Conservation (phyloP, 2,329 filamentous ascomycete species). For the Ilyonectria sp. region DNA sequence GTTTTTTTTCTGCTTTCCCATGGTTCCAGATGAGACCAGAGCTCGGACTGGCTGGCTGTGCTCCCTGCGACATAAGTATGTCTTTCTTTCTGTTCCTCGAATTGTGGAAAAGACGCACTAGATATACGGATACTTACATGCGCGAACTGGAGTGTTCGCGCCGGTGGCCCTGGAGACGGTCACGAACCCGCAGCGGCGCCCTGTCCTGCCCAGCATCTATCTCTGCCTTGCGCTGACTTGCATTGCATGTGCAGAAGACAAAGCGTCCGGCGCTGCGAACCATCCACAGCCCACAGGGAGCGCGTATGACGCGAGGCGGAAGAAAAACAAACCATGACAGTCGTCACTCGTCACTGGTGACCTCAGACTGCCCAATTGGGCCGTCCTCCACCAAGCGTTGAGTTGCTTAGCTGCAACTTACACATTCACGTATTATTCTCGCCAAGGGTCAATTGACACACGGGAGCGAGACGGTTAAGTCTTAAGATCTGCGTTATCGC, state of each 20-base stretch:
- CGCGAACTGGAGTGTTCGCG: not conserved
- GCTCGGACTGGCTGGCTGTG: not conserved
- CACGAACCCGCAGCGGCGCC: slow-evolving; percentile 40
- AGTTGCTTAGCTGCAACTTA: not conserved
- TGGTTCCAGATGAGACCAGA: not conserved
- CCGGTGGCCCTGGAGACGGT: slow-evolving; percentile 29
- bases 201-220: slow-evolving; percentile 27
- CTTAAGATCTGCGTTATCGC: not conserved
- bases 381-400: not conserved
- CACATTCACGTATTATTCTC: not conserved
- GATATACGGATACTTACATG: not conserved
- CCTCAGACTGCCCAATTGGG: slow-evolving; percentile 7
- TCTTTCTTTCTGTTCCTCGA: not conserved
- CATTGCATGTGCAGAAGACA: slow-evolving; percentile 45
- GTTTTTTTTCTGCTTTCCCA: not conserved
- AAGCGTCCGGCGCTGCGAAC: slow-evolving; percentile 28
- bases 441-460: not conserved
- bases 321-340: not conserved
- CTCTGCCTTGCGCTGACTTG: slow-evolving; percentile 37
- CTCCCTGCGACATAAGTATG: not conserved
- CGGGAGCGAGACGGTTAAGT: not conserved
- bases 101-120: not conserved
- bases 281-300: not conserved
- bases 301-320: not conserved
- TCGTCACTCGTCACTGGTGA: slow-evolving; percentile 3